Evolutionary conservation across 768 basidiomycete genomes (phyloP).

Genomic region (Mycena rosella): DNA sequence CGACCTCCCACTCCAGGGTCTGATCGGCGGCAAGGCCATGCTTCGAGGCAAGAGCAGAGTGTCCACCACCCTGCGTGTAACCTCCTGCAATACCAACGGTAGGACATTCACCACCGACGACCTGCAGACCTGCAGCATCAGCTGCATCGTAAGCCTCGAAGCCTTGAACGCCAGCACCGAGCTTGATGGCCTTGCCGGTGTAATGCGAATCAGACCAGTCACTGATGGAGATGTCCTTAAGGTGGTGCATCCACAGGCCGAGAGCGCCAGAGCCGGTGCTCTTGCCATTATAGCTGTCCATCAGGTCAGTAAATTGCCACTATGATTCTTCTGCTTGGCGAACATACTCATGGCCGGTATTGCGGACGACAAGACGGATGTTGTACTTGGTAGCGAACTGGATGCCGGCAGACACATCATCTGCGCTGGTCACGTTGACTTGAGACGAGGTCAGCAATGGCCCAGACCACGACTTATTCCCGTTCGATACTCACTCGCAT

Average conservation of each 20-base stretch:
- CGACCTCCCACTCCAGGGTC: constrained; percentile 24
- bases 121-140: constrained; percentile 5
- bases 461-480: constrained; percentile 19
- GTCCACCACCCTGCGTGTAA: constrained; percentile 41
- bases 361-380: constrained; percentile 23
- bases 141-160: constrained; percentile 5
- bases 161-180: constrained; percentile 24
- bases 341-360: constrained; percentile 31
- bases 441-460: constrained; percentile 17
- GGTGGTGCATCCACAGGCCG: constrained; percentile 21
- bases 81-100: constrained; percentile 50
- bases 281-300: constrained; percentile 21
- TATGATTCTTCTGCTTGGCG: constrained; percentile 6
- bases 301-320: constrained; percentile 14
- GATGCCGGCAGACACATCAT: constrained; percentile 14
- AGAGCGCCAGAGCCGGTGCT: constrained; percentile 22
- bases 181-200: constrained; percentile 21
- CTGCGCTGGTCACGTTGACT: constrained; percentile 5
- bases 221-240: constrained; percentile 10
- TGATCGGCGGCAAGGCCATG: constrained; percentile 34
- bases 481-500: constrained; percentile 21
- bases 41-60: constrained; percentile 28
- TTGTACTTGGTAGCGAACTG: constrained; percentile 19
- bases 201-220: constrained; percentile 12
- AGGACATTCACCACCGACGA: constrained; percentile 25